phyloP scores from a whole-genome alignment of 352 stramenopile genomes.

The Phytophthora agathidicida region DNA sequence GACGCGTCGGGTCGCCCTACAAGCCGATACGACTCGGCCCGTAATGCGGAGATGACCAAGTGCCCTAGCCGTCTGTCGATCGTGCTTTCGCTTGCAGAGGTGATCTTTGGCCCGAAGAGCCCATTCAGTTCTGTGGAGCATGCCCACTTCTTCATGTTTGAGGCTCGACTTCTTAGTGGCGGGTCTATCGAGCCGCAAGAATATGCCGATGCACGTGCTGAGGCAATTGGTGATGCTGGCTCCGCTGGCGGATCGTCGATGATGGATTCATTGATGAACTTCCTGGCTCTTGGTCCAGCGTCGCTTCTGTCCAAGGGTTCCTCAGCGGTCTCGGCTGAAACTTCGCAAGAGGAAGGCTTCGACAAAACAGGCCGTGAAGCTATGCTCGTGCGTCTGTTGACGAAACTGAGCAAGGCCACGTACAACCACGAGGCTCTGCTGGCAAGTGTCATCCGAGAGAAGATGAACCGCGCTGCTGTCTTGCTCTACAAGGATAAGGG shows the following conservation, averaged over 20 bases:
- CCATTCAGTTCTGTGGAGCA: conserved; percentile 84
- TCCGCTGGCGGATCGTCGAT: conserved; percentile 60
- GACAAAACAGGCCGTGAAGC: conserved; percentile 81
- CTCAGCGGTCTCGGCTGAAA: conserved; percentile 46
- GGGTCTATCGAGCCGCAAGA: conserved; percentile 83
- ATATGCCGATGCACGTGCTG: conserved; percentile 74
- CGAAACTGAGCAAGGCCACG: conserved; percentile 82
- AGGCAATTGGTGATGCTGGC: conserved; percentile 54
- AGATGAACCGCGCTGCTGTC: conserved; percentile 85
- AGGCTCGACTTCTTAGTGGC: conserved; percentile 83
- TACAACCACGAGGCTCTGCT: conserved; percentile 82
- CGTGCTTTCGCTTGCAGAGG: conserved; percentile 80
- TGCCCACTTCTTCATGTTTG: conserved; percentile 91
- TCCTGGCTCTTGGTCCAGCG: conserved; percentile 76
- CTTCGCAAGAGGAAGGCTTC: conserved; percentile 84
- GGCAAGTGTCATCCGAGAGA: conserved; percentile 70
- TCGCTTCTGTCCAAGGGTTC: conserved; percentile 56
- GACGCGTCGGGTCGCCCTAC: conserved; percentile 58
- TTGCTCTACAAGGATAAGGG: conserved; percentile 83
- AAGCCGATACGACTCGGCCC: conserved; percentile 79
- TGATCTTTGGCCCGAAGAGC: conserved; percentile 73
- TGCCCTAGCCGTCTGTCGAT: conserved; percentile 86
- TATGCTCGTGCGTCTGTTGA: conserved; percentile 86
- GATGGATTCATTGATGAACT: conserved; percentile 92
- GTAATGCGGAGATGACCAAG: conserved; percentile 72